Evolutionary conservation across 2,329 filamentous ascomycete species (phyloP), one percentile per base, ranked within the genome.

Genomic region (Trichoderma endophyticum): DNA sequence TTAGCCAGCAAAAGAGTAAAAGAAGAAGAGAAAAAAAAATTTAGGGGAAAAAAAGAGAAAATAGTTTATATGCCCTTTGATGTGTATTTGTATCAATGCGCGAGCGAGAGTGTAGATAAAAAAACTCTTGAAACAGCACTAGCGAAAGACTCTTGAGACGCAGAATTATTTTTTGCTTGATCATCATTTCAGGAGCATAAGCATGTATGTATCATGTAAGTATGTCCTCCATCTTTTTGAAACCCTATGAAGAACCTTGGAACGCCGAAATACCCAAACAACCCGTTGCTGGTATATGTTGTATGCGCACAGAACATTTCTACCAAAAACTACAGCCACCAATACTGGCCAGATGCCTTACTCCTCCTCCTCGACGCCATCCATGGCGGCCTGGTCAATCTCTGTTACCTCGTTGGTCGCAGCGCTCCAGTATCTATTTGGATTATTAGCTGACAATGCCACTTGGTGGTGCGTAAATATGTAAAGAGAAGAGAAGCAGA

Each of bases 331-430:
- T 48, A 60, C 56, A 48, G 73, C 73, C 74, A 71, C 65, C 73
- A 24, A 26, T 15, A 14, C 26, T 32, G 43, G 7, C 15, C 39
- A 62, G 43, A 4, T 54, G 26, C 28, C 36, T 57, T 70, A 70
- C 2, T 73, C 72, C 12, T 77, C 75, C 26, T 75, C 75, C n/a
- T 78, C 77, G 32, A 81, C 77, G 2, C 78, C 81, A n/a, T 83
- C 81, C 77, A 84, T 83, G 39, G 80, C 80, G 63, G 79, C 75
- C 24, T 78, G 74, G 71, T 84, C 80, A 32, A 86, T 83, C 77
- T 90, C 87, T 6, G 87, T 92, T 75, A 92, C 88, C 74, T 89
- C 82, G 34, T 84, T 85, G 26, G 80, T 85, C n/a, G 87, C 85
- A 3, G 89, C 83, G 76, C 83, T 88, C 89, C 90, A 92, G 81